Conservation (phyloP, 768 basidiomycete genomes). For the Punctularia strigosozonata region DNA sequence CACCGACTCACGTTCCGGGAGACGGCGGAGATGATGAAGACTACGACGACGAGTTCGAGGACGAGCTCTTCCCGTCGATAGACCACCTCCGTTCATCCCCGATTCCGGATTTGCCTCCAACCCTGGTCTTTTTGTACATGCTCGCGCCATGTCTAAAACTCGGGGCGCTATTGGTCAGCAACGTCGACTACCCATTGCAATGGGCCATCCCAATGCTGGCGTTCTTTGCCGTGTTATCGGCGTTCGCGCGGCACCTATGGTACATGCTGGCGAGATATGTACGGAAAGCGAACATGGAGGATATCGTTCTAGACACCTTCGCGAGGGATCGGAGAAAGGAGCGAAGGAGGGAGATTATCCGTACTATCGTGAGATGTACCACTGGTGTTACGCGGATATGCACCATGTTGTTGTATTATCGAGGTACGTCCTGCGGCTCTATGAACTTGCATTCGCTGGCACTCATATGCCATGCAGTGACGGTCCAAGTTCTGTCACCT, state of each 20-base stretch:
- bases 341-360: conserved; percentile 28
- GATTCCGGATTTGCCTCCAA: conserved; percentile 43
- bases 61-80: conserved; percentile 12
- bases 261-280: conserved; percentile 70
- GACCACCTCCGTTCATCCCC: conserved; percentile 21
- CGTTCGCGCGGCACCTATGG: conserved; percentile 58
- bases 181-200: conserved; percentile 23
- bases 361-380: conserved; percentile 29
- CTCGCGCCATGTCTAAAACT: conserved; percentile 58
- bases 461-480: conserved; percentile 26
- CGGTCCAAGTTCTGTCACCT: conserved; percentile 38
- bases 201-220: conserved; percentile 34
- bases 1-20: no score
- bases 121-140: conserved; percentile 56
- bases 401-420: conserved; percentile 50
- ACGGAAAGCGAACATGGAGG: conserved; percentile 51
- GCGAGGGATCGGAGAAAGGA: conserved; percentile 43
- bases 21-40: conserved; percentile 38
- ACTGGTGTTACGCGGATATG: conserved; percentile 36
- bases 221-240: conserved; percentile 43
- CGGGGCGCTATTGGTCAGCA: conserved; percentile 53
- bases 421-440: conserved; percentile 33
- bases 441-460: neutral
- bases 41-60: conserved; percentile 28
- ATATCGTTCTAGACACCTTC: conserved; percentile 51